Evolutionary conservation across 1,284 basidiomycete species (phyloP), one percentile per base, ranked within the genome.

Genomic region (Fomitopsis pinicola): DNA sequence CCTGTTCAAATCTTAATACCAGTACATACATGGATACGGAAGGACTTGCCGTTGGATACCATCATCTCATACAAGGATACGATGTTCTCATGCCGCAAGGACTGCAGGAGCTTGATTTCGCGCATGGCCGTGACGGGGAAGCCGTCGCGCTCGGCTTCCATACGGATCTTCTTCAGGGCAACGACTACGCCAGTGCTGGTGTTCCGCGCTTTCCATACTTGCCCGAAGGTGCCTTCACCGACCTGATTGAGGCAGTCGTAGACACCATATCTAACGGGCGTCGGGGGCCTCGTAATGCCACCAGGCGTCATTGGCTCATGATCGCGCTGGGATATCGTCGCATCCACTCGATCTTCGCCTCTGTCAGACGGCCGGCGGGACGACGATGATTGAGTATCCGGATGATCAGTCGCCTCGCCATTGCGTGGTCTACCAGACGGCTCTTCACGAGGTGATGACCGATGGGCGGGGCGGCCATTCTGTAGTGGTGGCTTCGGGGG

Each of bases 41-140:
- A 55, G 36, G 35, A 58, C 83, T 68, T 69, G 95, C 96, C 94
- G 68, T 93, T 93, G 0, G 95, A 94, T 1, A 98, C 95, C 90
- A 99, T 95, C 94, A 99, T 99, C 77, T 99, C 98, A 66, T 92
- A 88, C 57, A 99, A 77, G 44, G 85, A 85, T 36, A 99, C 88
- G 33, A 99, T 85, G 70, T 99, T 99, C 45, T 84, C 83, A 74
- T 99, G 97, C 56, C 87, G 82, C 56, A 99, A 75, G 1, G 90
- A 92, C 74, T 99, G 97, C 22, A 99, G 78, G 33, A 99, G 85
- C 74, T 99, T 99, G 78, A 99, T 98, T 78, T 99, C 97, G 56
- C 97, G 86, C 91, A 99, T 97, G 0, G 97, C 96, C 36, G 97
- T 99, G 19, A 99, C 94, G 17, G 97, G 98, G 75, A 99, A 99